Base-by-base conservation (phyloP, 225 moss, liverwort and hornwort species). In the Marchantia paleacea region DNA sequence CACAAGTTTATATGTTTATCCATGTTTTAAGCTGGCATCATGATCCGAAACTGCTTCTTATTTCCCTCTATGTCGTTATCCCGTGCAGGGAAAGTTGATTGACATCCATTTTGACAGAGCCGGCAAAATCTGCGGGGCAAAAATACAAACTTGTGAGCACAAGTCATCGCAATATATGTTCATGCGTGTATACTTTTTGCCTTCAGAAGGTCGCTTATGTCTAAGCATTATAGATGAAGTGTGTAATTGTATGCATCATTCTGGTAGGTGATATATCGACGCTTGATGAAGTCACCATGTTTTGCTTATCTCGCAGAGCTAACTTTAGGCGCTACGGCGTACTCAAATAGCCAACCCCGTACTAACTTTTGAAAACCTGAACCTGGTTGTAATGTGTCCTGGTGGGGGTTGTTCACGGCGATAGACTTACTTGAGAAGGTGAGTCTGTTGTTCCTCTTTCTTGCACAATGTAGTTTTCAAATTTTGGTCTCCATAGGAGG, bases 91-190 rank as follows among this genome's bases (percentile, higher is more conserved):
- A 15, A 99, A 99, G 86, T 83, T 99, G 82, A 99, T 99, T 87
- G 99, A 99, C 80, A 99, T 99, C 64, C 91, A 94, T 86, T 99
- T 99, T 81, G 94, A 95, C 83, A 95, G 83, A 87, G 52, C 85
- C 81, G 95, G 92, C 52, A 95, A 90, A 72, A 99, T 99, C 24
- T 94, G 99, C 75, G 99, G 99, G 50, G 95, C 99, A 25, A 95
- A 94, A 85, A 95, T 99, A 88, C 99, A 99, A 81, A 99, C 99
- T 85, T 99, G 99, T 99, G 86, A 91, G 99, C 53, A 75, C 48
- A 75, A 49, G 51, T 52, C 0, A 75, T 28, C 52, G 10, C 1
- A 19, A 18, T 69, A 0, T 11, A 12, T 52, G 25, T 52, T 9
- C 8, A 15, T 22, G 12, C 7, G 15, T 65, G n/a, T 57, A 1